These are phyloP conservation scores for Leishmania gerbilli DNA, from an alignment of 208 protist species.

Conservation along the genomic window DNA sequence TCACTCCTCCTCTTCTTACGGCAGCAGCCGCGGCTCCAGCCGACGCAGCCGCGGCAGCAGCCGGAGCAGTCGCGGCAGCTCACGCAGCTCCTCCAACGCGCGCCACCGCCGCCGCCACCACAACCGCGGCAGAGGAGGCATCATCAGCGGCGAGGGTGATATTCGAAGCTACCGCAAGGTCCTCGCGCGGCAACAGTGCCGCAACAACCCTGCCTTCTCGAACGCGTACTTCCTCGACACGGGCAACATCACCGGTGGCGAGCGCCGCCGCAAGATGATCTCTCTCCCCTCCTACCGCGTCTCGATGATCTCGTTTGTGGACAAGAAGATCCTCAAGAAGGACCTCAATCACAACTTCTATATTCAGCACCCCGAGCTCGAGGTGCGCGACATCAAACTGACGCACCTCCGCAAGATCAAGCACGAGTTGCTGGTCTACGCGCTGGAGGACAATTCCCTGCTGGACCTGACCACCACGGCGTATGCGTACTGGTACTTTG, in stretches of 20 bases:
- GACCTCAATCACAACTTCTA: constrained; percentile 89
- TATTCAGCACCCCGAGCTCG: constrained; percentile 82
- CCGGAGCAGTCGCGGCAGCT: constrained; percentile 19
- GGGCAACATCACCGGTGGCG: constrained; percentile 85
- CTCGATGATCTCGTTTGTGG: constrained; percentile 84
- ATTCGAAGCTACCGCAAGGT: constrained; percentile 81
- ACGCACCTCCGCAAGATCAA: constrained; percentile 79
- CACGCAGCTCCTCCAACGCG: constrained; percentile 21
- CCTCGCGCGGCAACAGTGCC: constrained; percentile 45
- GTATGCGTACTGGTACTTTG: constrained; percentile 90
- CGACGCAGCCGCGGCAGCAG: constrained; percentile 17
- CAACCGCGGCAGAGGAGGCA: constrained; percentile 30
- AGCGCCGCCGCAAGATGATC: constrained; percentile 83
- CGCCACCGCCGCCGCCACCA: constrained; percentile 25
- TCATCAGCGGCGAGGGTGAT: constrained; percentile 35
- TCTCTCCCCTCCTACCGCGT: constrained; percentile 73
- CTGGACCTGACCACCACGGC: constrained; percentile 75
- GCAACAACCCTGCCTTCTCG: constrained; percentile 66
- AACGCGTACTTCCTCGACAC: constrained; percentile 82
- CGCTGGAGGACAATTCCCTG: constrained; percentile 63
- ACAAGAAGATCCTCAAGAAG: constrained; percentile 86
- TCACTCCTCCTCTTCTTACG: constrained; percentile 9
- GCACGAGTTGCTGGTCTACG: constrained; percentile 72
- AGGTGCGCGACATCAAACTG: constrained; percentile 84
- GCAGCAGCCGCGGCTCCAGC: constrained; percentile 5